Percentiles rank a stretch among this genome's conserved stretches.
Evolutionary conservation across 1,284 basidiomycete species (phyloP).

Genomic region (Peniophora sp.): DNA sequence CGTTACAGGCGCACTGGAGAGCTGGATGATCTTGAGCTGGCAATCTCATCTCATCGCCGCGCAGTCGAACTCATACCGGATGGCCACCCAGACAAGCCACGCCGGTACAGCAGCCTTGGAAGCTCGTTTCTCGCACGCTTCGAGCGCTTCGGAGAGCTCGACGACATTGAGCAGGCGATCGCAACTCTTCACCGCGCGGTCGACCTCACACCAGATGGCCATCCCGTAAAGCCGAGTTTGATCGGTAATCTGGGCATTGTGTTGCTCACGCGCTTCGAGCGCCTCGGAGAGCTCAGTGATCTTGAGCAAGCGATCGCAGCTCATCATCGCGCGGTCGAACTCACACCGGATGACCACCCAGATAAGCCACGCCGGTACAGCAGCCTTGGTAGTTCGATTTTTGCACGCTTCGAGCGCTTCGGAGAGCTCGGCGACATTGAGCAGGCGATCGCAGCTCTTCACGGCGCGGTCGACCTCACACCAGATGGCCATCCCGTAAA

Average conservation of each 20-base stretch:
- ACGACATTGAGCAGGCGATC: neutral
- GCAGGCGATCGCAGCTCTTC: neutral
- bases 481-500: neutral
- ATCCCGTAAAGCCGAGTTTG: conserved; percentile 3
- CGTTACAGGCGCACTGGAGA: neutral
- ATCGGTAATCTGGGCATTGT: conserved; percentile 19
- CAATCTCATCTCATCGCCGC: neutral
- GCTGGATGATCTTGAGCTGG: neutral
- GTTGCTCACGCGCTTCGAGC: conserved; percentile 17
- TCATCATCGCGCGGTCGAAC: neutral
- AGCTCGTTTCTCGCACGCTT: neutral
- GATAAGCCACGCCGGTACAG: neutral
- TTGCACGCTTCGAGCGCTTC: neutral
- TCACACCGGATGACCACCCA: neutral
- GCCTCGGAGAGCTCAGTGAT: conserved; percentile 11
- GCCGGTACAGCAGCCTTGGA: neutral
- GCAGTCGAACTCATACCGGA: neutral
- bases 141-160: neutral
- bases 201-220: conserved; percentile 1
- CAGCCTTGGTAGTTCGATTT: neutral
- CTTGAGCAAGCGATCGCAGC: conserved; percentile 16
- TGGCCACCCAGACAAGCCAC: neutral
- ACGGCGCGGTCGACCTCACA: neutral
- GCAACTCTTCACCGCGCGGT: neutral
- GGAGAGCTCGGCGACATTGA: neutral